Evolutionary conservation across 257 asterid genomes (phyloP).

Genomic region (Solanum lycopersicoides): DNA sequence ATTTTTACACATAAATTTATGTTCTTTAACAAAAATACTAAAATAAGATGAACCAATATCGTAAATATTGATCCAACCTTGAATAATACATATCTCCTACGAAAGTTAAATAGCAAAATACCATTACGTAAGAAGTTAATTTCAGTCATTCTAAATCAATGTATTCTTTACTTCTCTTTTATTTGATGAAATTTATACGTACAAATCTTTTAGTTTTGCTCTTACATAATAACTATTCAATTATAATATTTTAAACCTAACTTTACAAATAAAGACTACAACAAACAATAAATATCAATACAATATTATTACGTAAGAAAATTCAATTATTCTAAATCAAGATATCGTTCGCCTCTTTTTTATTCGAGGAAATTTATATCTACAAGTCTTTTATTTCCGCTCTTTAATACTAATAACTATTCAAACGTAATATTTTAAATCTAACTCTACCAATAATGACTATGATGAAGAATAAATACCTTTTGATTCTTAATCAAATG

Average conservation of each 20-base stretch:
- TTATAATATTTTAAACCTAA: neutral
- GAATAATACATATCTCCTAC: neutral
- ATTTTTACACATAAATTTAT: too few species aligned
- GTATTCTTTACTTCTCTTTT: neutral
- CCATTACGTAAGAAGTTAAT: neutral
- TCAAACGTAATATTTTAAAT: neutral
- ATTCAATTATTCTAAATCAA: neutral
- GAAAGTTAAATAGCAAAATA: neutral
- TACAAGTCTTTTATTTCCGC: neutral
- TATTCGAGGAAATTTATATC: too few species aligned
- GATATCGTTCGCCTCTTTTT: neutral
- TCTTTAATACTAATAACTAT: neutral
- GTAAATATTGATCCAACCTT: neutral
- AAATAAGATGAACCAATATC: neutral
- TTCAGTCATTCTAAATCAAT: neutral
- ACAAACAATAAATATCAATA: neutral
- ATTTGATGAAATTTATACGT: neutral
- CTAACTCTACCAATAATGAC: neutral
- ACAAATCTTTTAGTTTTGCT: neutral
- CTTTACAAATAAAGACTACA: neutral
- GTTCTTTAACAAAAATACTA: neutral
- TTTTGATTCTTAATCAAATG: neutral
- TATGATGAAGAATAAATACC: neutral
- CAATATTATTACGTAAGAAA: too few species aligned
- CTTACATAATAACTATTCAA: neutral